Evolutionary conservation across 495 filamentous ascomycete species (phyloP).

Genomic region (Aspergillus panamensis): DNA sequence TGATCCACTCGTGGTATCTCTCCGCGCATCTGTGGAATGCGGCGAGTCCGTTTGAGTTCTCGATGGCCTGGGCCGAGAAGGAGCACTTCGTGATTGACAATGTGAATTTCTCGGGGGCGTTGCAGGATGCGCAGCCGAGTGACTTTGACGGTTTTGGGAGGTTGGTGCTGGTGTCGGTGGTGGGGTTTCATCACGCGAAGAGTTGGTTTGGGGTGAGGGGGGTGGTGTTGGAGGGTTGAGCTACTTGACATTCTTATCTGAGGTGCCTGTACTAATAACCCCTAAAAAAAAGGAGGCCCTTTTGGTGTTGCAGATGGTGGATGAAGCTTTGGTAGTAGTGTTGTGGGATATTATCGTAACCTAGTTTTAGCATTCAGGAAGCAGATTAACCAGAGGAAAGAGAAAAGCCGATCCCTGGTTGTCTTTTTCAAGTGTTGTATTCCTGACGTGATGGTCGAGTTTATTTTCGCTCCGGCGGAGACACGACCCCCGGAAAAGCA

Average conservation of each 20-base stretch:
- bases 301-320: too few species aligned
- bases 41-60: conserved; percentile 41
- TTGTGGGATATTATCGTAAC: too few species aligned
- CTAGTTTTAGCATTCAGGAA: too few species aligned
- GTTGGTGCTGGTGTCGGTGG: conserved; percentile 40
- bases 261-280: too few species aligned
- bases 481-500: too few species aligned
- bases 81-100: conserved; percentile 43
- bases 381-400: too few species aligned
- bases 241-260: too few species aligned
- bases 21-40: conserved; percentile 50
- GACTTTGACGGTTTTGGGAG: conserved; percentile 49
- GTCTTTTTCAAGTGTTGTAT: neutral
- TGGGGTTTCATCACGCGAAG: conserved; percentile 43
- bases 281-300: too few species aligned
- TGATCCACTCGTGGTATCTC: conserved; percentile 40
- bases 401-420: too few species aligned
- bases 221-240: neutral
- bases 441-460: neutral
- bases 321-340: too few species aligned
- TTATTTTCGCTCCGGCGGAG: too few species aligned
- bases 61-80: conserved; percentile 44
- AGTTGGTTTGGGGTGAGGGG: conserved; percentile 42
- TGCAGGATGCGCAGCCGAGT: conserved; percentile 33
- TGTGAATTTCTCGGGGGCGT: conserved; percentile 32